Evolutionary conservation across 2,329 filamentous ascomycete species (phyloP).

Genomic region (Colletotrichum falcatum): DNA sequence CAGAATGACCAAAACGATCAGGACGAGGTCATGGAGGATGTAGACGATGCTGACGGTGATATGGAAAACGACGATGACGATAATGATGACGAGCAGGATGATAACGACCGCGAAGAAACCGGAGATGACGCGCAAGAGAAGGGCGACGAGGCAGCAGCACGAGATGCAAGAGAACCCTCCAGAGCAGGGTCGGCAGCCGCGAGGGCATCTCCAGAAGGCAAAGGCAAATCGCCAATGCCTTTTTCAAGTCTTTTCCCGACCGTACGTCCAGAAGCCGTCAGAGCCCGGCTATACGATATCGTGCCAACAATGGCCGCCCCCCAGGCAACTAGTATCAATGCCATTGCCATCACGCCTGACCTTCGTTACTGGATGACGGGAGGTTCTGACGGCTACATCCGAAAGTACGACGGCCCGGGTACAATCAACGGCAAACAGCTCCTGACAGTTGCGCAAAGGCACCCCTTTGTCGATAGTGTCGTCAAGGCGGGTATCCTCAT

Average conservation of each 20-base stretch:
- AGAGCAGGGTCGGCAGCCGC: conserved; percentile 45
- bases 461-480: conserved; percentile 97
- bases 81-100: conserved; percentile 50
- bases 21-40: conserved; percentile 70
- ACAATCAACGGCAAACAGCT: conserved; percentile 96
- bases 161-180: conserved; percentile 38
- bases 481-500: conserved; percentile 94
- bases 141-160: conserved; percentile 58
- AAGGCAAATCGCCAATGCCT: conserved; percentile 25
- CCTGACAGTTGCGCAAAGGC: conserved; percentile 92
- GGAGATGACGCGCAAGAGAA: conserved; percentile 48
- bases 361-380: conserved; percentile 96
- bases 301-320: conserved; percentile 97
- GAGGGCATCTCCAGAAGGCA: conserved; percentile 34
- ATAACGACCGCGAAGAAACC: conserved; percentile 52
- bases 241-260: conserved; percentile 46
- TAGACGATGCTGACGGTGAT: conserved; percentile 52
- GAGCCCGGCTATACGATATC: conserved; percentile 89
- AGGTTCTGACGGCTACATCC: conserved; percentile 93
- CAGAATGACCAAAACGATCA: conserved; percentile 62
- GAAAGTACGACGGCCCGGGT: conserved; percentile 95
- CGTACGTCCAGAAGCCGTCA: conserved; percentile 82
- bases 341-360: conserved; percentile 90
- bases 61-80: conserved; percentile 51
- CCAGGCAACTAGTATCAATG: conserved; percentile 95